These are phyloP conservation scores for Lasiosphaeriaceae sp. DNA, from an alignment of 495 filamentous ascomycete genomes.

Conservation along the genomic window DNA sequence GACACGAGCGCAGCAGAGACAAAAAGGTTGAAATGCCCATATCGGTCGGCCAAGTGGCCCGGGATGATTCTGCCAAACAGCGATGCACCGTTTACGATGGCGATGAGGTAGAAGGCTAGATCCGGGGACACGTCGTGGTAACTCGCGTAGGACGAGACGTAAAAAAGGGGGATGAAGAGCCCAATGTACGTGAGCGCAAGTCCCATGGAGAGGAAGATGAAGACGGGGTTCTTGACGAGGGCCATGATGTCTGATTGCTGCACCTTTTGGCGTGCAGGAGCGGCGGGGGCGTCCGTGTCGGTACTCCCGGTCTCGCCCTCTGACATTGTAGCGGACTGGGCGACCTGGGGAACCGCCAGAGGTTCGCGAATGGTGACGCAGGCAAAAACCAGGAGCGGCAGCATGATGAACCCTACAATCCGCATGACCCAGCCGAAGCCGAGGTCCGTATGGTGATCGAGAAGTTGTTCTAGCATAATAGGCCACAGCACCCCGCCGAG, in stretches of 20 bases:
- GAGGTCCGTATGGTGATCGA: slow-evolving; percentile 30
- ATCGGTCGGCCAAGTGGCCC: slow-evolving; percentile 44
- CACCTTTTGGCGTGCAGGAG: not conserved
- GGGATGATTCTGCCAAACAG: slow-evolving; percentile 51
- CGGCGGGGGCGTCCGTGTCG: not conserved
- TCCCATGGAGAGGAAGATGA: slow-evolving; percentile 15
- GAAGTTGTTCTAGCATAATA: slow-evolving; percentile 30
- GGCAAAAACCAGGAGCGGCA: slow-evolving; percentile 37
- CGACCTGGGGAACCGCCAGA: slow-evolving; percentile 11
- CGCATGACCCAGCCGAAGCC: slow-evolving; percentile 55
- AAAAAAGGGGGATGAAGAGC: slow-evolving; percentile 53
- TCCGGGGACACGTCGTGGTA: slow-evolving; percentile 30
- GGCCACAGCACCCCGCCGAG: slow-evolving; percentile 51
- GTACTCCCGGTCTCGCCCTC: not conserved
- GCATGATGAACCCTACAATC: slow-evolving; percentile 49
- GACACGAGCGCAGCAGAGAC: slow-evolving; percentile 19
- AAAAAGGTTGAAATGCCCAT: slow-evolving; percentile 46
- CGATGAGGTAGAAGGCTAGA: slow-evolving; percentile 48
- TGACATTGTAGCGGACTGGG: not conserved
- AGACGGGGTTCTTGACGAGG: slow-evolving; percentile 15
- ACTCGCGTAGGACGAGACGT: slow-evolving; percentile 45
- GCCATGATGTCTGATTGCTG: slow-evolving; percentile 3
- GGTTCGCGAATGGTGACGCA: slow-evolving; percentile 34
- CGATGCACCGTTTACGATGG: slow-evolving; percentile 44
- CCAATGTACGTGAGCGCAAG: slow-evolving; percentile 39